Conservation (phyloP, 2,329 filamentous ascomycete species). For the Arthrobotrys pseudoclavata region DNA sequence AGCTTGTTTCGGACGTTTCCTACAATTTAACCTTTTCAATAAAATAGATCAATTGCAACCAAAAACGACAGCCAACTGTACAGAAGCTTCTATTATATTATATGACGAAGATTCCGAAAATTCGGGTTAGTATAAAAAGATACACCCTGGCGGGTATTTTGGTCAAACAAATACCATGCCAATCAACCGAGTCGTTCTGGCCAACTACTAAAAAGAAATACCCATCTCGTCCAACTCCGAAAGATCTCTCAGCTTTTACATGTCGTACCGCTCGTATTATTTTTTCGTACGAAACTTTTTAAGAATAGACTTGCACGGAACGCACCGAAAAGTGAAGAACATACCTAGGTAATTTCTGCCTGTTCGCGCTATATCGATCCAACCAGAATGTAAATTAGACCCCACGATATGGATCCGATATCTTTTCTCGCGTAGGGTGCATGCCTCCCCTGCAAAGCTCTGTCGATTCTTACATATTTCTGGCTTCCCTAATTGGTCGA, state of each 20-base stretch:
- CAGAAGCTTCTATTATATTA: not conserved
- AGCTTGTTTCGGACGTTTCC: slow-evolving; percentile 35
- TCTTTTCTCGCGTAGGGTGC: not conserved
- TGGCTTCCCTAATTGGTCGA: not conserved
- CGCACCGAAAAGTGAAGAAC: not conserved
- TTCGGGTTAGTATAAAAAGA: not conserved
- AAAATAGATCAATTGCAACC: no score
- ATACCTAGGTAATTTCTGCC: not conserved
- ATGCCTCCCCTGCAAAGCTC: not conserved
- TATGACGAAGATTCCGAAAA: no score
- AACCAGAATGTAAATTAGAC: not conserved
- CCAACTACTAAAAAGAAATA: not conserved
- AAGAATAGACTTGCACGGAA: not conserved
- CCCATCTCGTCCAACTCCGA: not conserved
- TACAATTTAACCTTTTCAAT: not conserved
- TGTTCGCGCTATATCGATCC: slow-evolving; percentile 11
- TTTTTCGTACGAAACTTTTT: not conserved
- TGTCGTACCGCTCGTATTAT: slow-evolving; percentile 25
- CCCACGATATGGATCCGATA: slow-evolving; percentile 31
- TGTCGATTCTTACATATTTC: slow-evolving; percentile 22
- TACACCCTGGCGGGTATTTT: not conserved
- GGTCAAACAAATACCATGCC: slow-evolving; percentile 17
- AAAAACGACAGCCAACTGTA: no score
- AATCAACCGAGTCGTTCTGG: not conserved
- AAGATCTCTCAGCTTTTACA: no score